A percentile compares a stretch with the other conserved stretches of the same genome.
These are phyloP conservation scores for Paramecium pentaurelia DNA, from an alignment of 73 alveolate genomes.

Conservation along the genomic window DNA sequence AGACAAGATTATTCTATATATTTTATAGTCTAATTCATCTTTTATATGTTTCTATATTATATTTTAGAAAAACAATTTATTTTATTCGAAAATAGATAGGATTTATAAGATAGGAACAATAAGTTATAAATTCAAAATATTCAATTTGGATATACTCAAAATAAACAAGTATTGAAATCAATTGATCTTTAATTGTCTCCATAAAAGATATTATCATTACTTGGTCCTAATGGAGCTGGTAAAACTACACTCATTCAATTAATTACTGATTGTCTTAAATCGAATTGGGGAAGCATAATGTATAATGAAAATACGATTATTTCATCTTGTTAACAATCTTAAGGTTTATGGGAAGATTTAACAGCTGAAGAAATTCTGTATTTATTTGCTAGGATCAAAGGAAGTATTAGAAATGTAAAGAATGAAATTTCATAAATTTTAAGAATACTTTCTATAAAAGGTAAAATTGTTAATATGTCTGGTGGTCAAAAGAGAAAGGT, in stretches of 20 bases:
- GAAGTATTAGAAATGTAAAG: neutral
- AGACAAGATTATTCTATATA: neutral
- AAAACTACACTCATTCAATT: slow-evolving; percentile 20
- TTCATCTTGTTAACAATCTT: neutral
- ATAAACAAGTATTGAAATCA: neutral
- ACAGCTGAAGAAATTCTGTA: neutral
- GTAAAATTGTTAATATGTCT: slow-evolving; percentile 56
- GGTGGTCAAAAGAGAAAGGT: slow-evolving; percentile 84
- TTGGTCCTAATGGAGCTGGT: slow-evolving; percentile 50
- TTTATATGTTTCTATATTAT: neutral
- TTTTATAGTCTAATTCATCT: neutral
- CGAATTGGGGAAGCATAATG: neutral
- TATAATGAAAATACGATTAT: neutral
- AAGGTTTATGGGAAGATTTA: slow-evolving; percentile 39
- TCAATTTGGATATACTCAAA: neutral
- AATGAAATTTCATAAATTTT: neutral
- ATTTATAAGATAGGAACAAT: neutral
- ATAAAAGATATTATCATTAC: neutral
- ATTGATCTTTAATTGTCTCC: neutral
- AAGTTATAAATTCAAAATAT: neutral
- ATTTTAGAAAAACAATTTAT: neutral
- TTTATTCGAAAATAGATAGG: neutral
- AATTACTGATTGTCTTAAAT: slow-evolving; percentile 12
- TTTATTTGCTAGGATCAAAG: neutral
- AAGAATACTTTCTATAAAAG: neutral